Evolutionary conservation across 148 eudicot genomes (phyloP).

Genomic region (Linanthus parryae): DNA sequence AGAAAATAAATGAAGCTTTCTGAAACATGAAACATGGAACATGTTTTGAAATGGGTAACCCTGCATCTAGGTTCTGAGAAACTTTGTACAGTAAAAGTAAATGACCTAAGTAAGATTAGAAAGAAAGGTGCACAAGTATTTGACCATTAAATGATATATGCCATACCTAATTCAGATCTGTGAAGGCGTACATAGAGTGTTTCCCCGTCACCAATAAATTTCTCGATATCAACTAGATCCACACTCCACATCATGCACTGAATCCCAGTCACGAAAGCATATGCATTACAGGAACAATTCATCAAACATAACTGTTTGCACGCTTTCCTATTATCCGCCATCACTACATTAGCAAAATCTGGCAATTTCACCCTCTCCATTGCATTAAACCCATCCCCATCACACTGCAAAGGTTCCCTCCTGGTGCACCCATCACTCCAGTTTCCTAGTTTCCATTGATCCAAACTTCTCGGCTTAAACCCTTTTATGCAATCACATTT

Average conservation of each 20-base stretch:
- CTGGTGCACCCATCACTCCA: slow-evolving; percentile 53
- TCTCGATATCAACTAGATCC: slow-evolving; percentile 27
- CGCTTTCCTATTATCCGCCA: slow-evolving; percentile 9
- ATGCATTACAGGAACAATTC: slow-evolving; percentile 47
- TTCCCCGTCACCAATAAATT: slow-evolving; percentile 23
- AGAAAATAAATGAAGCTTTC: neutral
- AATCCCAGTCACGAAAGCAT: slow-evolving; percentile 24
- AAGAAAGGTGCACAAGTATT: too few relatives aligned
- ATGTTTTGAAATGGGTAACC: neutral
- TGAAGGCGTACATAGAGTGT: slow-evolving; percentile 32
- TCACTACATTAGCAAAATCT: slow-evolving; percentile 19
- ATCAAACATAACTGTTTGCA: slow-evolving; percentile 32
- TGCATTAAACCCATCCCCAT: slow-evolving; percentile 35
- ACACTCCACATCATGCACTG: slow-evolving; percentile 39
- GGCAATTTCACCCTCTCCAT: slow-evolving; percentile 36
- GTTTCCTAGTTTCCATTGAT: slow-evolving; percentile 35
- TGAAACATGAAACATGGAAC: neutral
- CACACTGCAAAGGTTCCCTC: slow-evolving; percentile 26
- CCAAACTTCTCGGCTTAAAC: slow-evolving; percentile 18
- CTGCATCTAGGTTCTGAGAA: neutral
- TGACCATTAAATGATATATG: neutral
- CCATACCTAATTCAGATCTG: slow-evolving; percentile 36
- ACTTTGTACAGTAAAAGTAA: neutral
- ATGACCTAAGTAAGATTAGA: neutral
- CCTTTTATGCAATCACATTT: slow-evolving; percentile 46